Conservation (phyloP, 2,329 filamentous ascomycete species). For the Alternaria sp. region DNA sequence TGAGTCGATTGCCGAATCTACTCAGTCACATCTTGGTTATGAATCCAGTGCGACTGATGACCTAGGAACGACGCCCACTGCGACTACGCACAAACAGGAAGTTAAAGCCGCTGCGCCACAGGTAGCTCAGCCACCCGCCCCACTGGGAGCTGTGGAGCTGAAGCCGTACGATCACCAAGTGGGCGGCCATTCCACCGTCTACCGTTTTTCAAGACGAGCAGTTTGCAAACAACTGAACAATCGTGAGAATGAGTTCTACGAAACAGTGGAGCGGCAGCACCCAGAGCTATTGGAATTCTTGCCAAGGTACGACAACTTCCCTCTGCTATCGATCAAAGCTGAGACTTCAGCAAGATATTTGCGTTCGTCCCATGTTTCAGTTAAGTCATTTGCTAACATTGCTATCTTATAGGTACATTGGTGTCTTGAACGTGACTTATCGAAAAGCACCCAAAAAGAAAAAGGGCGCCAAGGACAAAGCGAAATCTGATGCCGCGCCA, state of each 20-base stretch:
- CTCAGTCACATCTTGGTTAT: conserved; percentile 57
- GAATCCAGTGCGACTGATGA: conserved; percentile 66
- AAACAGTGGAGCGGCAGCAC: conserved; percentile 91
- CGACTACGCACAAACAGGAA: conserved; percentile 41
- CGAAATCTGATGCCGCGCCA: conserved; percentile 31
- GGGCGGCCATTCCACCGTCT: conserved; percentile 94
- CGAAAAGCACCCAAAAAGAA: conserved; percentile 78
- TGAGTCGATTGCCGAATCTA: conserved; percentile 54
- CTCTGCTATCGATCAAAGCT: conserved; percentile 46
- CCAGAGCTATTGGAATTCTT: conserved; percentile 90
- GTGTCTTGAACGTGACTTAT: conserved; percentile 95
- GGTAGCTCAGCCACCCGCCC: conserved; percentile 58
- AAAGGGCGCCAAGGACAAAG: conserved; percentile 52
- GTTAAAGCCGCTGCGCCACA: conserved; percentile 40
- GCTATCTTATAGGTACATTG: conserved; percentile 79
- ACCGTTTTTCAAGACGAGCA: conserved; percentile 92
- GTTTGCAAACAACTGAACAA: conserved; percentile 99
- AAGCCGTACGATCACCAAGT: conserved; percentile 98
- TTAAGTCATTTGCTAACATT: conserved; percentile 42
- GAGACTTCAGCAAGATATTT: conserved; percentile 48
- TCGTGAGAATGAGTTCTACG: conserved; percentile 98
- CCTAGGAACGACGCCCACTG: conserved; percentile 52
- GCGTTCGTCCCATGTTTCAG: background rate
- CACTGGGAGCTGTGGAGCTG: conserved; percentile 90
- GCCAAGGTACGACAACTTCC: conserved; percentile 66